These are phyloP conservation scores for Silybum marianum DNA, from an alignment of 129 eudicot genomes.

Conservation along the genomic window DNA sequence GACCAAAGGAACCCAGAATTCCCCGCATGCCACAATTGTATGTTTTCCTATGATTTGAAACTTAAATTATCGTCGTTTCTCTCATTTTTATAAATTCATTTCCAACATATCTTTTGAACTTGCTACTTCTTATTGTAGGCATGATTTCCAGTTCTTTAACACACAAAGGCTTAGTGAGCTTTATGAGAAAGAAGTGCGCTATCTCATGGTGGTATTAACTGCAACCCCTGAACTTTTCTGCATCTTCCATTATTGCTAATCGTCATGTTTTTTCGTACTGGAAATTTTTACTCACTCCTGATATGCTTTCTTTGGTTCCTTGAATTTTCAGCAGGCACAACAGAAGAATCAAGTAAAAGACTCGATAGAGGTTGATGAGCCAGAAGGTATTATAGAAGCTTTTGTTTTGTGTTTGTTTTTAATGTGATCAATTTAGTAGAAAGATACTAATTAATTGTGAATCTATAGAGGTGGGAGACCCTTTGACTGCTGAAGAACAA, in stretches of 20 bases:
- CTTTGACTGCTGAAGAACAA: constrained; percentile 97
- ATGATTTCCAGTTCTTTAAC: constrained; percentile 98
- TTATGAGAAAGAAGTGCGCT: constrained; percentile 98
- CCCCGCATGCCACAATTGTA: constrained; percentile 99
- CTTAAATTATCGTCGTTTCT: neutral
- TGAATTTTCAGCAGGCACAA: constrained; percentile 57
- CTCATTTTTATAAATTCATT: neutral
- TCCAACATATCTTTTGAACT: neutral
- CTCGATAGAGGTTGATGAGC: constrained; percentile 88
- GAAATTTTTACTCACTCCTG: neutral
- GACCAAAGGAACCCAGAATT: constrained; percentile 95
- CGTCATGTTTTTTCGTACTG: neutral
- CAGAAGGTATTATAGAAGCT: constrained; percentile 61
- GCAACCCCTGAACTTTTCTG: neutral
- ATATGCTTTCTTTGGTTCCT: neutral
- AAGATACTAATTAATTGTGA: constrained; percentile 15
- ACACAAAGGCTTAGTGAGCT: constrained; percentile 94
- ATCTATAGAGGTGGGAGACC: constrained; percentile 71
- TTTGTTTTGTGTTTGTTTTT: neutral
- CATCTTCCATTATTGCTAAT: neutral
- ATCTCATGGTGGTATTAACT: constrained; percentile 73
- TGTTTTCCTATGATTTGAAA: constrained; percentile 16
- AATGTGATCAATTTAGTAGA: neutral
- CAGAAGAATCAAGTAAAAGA: constrained; percentile 92
- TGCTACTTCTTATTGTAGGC: constrained; percentile 48